Base-by-base conservation (phyloP, 163 green algal genomes). In the Chlorella variabilis region DNA sequence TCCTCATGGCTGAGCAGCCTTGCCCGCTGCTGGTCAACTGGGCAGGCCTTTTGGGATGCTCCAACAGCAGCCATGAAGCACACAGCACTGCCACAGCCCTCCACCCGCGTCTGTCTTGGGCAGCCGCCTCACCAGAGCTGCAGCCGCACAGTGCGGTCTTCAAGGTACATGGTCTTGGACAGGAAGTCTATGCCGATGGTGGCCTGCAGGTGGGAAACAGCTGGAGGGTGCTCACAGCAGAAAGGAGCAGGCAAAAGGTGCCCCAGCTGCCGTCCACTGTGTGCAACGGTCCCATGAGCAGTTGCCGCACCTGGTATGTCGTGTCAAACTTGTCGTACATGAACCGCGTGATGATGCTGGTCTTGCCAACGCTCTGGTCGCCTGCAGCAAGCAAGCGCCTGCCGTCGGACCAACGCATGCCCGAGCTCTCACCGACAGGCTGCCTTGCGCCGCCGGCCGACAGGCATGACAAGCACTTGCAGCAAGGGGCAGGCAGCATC, bases 281-380 rank as follows among this genome's bases (percentile, higher is more conserved):
- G 29, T 27, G 15, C 11, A n/a, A 63, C 17, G 45, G 45, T 33
- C 20, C 54, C 54, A 29, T 29, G 54, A 54, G 15, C 11, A 54
- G 45, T 54, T 17, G 59, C 9, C 54, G 31, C 59, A 97, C 96
- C 95, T 99, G 97, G 83, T 99, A 99, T 3, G 92, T 98, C 84
- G 96, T 98, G 85, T 99, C 97, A 85, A 99, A 99, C 88, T 99
- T 99, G 87, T 99, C 97, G 87, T 99, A 99, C 97, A 99, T 99
- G 84, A 99, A 99, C 1, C 97, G 87, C 1, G 96, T 99, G 83
- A 99, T 99, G 80, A 99, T 98, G 81, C 89, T 96, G 61, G 97
- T 99, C 83, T 99, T 99, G 8, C 97, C 95, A 0, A 98, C 95
- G 13, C 87, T 94, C 88, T 98, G 95, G 80, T 98, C 95, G 1